Conservation (phyloP, 495 filamentous ascomycete species). For the Hyaloscypha finlandica region DNA sequence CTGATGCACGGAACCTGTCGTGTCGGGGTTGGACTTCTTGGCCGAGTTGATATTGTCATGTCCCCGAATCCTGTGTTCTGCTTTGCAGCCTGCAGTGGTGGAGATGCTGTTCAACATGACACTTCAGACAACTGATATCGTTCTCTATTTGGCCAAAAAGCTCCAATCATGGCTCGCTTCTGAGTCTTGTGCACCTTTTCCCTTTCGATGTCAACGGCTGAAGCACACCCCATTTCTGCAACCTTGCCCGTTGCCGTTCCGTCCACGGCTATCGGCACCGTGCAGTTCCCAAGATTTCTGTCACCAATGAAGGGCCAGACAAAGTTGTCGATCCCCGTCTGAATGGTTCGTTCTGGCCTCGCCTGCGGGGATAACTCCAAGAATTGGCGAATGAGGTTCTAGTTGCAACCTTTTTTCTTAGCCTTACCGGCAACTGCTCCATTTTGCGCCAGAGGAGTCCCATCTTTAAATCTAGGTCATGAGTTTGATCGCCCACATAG, state of each 20-base stretch:
- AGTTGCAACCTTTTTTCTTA: background rate
- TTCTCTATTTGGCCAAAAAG: background rate
- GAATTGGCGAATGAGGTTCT: slow-evolving; percentile 11
- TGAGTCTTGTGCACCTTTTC: background rate
- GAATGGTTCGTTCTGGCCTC: background rate
- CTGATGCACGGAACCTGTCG: background rate
- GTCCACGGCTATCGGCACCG: slow-evolving; percentile 26
- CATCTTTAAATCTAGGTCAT: background rate
- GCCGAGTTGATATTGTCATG: background rate
- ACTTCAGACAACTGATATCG: background rate
- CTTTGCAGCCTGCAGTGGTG: background rate
- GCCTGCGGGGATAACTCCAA: slow-evolving; percentile 19
- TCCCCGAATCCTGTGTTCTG: background rate
- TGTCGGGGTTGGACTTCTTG: background rate
- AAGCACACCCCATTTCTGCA: background rate
- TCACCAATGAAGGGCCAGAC: background rate
- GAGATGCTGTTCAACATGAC: background rate
- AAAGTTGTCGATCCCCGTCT: background rate
- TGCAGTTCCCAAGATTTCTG: slow-evolving; percentile 1
- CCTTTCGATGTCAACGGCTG: background rate
- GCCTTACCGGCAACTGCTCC: background rate
- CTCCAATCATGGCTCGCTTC: background rate
- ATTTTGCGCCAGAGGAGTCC: background rate
- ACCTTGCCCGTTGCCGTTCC: background rate
- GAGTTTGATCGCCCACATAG: background rate